A percentile compares a stretch with the other conserved stretches of the same genome.
Conservation (phyloP, 805 yeast species). For the Metahyphopichia silvanorum region DNA sequence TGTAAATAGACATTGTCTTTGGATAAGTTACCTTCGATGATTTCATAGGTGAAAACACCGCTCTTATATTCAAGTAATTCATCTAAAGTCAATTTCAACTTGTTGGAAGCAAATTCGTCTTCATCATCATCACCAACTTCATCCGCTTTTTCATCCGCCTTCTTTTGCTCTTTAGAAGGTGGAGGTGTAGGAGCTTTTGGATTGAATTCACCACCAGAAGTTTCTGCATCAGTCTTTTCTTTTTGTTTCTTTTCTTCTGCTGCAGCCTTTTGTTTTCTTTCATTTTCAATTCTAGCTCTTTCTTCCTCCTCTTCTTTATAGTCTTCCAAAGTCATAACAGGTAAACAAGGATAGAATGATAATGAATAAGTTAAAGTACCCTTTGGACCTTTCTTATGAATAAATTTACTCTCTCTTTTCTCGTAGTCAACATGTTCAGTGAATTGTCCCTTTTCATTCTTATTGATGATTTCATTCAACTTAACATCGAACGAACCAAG, state of each 20-base stretch:
- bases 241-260: constrained; percentile 35
- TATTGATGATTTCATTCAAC: constrained; percentile 63
- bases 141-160: constrained; percentile 10
- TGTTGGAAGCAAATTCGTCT: constrained; percentile 25
- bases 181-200: neutral
- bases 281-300: constrained; percentile 17
- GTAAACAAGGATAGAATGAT: constrained; percentile 80
- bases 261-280: constrained; percentile 31
- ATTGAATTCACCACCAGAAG: constrained; percentile 9
- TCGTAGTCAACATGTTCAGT: constrained; percentile 56
- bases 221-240: constrained; percentile 13
- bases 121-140: constrained; percentile 30
- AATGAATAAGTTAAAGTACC: constrained; percentile 73
- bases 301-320: constrained; percentile 52
- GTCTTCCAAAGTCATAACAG: constrained; percentile 77
- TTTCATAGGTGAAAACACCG: constrained; percentile 73
- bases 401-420: constrained; percentile 57
- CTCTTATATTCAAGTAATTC: constrained; percentile 57
- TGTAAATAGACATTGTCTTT: constrained; percentile 65
- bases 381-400: constrained; percentile 76
- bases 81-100: constrained; percentile 51
- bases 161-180: constrained; percentile 6
- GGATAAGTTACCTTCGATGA: constrained; percentile 56
- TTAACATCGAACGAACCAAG: constrained; percentile 79
- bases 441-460: constrained; percentile 61